A percentile compares a stretch with the other conserved stretches of the same genome.
These are phyloP conservation scores for Saccharomycopsis crataegensis DNA, from an alignment of 1,139 yeast species.

Conservation along the genomic window DNA sequence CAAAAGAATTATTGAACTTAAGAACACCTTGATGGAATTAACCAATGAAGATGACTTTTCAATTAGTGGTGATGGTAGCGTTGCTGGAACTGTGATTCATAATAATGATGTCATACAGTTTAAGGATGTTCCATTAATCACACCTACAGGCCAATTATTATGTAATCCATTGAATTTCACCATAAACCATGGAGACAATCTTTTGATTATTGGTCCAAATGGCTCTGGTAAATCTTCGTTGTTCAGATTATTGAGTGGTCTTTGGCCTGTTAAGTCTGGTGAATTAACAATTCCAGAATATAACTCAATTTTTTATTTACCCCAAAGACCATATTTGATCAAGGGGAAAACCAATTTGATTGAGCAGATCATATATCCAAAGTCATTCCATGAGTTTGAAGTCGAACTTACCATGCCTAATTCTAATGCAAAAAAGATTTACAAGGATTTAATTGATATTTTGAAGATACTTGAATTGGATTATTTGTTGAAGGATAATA, in stretches of 20 bases:
- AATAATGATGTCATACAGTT: conserved; percentile 64
- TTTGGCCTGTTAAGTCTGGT: conserved; percentile 78
- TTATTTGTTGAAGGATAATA: conserved; percentile 39
- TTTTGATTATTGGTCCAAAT: conserved; percentile 89
- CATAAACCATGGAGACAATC: conserved; percentile 74
- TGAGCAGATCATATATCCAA: conserved; percentile 88
- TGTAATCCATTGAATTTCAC: conserved; percentile 61
- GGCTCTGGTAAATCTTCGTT: conserved; percentile 94
- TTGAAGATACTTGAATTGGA: conserved; percentile 53
- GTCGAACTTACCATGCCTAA: conserved; percentile 22
- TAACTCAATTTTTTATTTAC: conserved; percentile 74
- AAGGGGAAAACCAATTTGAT: conserved; percentile 62
- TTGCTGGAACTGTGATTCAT: conserved; percentile 29
- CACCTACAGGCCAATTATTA: conserved; percentile 77
- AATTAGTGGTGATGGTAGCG: conserved; percentile 20
- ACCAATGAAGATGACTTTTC: conserved; percentile 24
- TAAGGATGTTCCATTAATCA: conserved; percentile 65
- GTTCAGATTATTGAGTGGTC: conserved; percentile 83
- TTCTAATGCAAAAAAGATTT: conserved; percentile 34
- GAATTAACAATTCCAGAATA: conserved; percentile 59
- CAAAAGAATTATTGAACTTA: conserved; percentile 63
- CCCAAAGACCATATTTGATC: conserved; percentile 85
- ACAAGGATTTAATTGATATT: conserved; percentile 55
- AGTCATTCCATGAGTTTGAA: conserved; percentile 52
- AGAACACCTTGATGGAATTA: conserved; percentile 54